phyloP scores from a whole-genome alignment of 1,139 yeast genomes.

The Meyerozyma guilliermondii region DNA sequence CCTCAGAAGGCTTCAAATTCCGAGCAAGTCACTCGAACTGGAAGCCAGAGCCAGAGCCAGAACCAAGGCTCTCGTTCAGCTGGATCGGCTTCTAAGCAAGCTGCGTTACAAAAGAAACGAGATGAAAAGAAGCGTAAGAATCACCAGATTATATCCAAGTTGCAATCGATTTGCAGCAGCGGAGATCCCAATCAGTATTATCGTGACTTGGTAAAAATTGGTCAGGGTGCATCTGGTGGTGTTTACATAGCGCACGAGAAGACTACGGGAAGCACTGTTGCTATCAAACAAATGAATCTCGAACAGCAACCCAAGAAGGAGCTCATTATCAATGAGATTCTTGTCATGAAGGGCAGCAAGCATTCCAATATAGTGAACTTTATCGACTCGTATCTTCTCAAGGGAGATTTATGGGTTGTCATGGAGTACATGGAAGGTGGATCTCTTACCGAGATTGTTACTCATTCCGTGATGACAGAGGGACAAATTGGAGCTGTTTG shows the following conservation, averaged over 20 bases:
- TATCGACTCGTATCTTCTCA: conserved; percentile 73
- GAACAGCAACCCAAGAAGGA: conserved; percentile 95
- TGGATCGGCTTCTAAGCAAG: conserved; percentile 31
- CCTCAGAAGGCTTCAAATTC: conserved; percentile 9
- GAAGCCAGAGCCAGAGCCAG: not conserved
- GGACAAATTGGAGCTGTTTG: conserved; percentile 98
- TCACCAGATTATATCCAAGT: conserved; percentile 63
- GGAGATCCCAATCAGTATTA: conserved; percentile 84
- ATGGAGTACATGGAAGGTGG: conserved; percentile 99
- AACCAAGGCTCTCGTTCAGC: conserved; percentile 7
- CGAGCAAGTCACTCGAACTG: conserved; percentile 3
- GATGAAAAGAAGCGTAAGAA: conserved; percentile 69
- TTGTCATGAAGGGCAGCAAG: conserved; percentile 88
- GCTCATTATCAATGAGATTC: conserved; percentile 80
- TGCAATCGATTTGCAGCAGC: conserved; percentile 73
- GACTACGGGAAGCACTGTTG: conserved; percentile 61
- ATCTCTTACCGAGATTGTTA: conserved; percentile 88
- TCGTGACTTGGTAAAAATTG: conserved; percentile 71
- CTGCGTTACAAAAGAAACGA: conserved; percentile 64
- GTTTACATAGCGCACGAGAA: conserved; percentile 84
- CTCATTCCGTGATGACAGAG: conserved; percentile 92
- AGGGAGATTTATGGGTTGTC: conserved; percentile 85
- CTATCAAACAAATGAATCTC: conserved; percentile 92
- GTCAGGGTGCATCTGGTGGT: conserved; percentile 98
- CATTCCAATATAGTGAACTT: conserved; percentile 92